Evolutionary conservation across 495 filamentous ascomycete genomes (phyloP), one percentile per base, ranked within the genome.

Genomic region (Penicillium paradoxum): DNA sequence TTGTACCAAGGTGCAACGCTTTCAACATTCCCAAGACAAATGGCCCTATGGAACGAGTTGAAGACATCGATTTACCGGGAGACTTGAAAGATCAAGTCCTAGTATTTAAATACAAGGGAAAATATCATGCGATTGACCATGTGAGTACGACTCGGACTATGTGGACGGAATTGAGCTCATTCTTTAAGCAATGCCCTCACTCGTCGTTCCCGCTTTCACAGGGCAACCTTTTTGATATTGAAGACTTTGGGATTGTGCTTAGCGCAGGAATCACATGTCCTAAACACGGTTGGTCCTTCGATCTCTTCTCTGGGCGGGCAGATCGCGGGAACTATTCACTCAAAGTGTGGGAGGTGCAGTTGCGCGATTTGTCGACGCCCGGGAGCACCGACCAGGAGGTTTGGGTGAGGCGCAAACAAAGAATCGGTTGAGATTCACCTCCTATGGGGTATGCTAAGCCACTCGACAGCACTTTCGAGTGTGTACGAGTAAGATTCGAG

Each of bases 281-380:
- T 1, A 83, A 83, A 56, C 80, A 84, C 54, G 73, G 67, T 33
- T 84, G 81, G 81, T 81, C 80, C 0, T 83, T 83, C 62, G 81
- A 84, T 59, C 55, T 84, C 21, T 76, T 78, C 49, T 75, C 80
- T 0, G 81, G 81, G 3, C 64, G 66, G 51, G 70, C 70, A 4
- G 81, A 84, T 50, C 74, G 79, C 1, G 78, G 74, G n/a, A 82
- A 70, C 51, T 83, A 83, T 57, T 74, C 69, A 59, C 66, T 84
- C 17, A 78, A 78, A 46, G 62, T 78, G 29, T 84, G 80, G 81
- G 81, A 84, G 57, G 75, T 82, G 3, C 69, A 83, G 48, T 49
- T 83, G 30, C 73, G 81, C 6, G 72, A 78, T 30, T 21, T 27
- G n/a, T 45, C 33, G n/a, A 24, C 30, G n/a, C 39, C 50, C 8